Conservation (phyloP, 129 eudicot genomes). For the Artemisia annua region DNA sequence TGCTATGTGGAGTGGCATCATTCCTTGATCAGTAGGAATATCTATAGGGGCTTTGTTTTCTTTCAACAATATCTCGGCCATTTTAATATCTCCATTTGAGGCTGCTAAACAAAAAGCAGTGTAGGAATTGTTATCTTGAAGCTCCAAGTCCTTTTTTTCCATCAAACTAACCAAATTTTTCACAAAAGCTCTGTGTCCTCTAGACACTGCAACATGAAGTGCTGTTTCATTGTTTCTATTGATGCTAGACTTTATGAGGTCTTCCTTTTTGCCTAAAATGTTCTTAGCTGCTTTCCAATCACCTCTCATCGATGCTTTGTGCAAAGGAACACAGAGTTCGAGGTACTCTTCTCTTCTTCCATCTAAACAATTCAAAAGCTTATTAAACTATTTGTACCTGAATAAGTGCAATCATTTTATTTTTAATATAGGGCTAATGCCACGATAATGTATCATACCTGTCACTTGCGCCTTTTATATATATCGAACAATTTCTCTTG, state of each 20-base stretch:
- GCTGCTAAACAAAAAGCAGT: background rate
- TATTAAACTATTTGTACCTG: too few relatives aligned
- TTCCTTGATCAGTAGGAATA: background rate
- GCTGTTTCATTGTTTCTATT: background rate
- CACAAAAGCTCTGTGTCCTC: background rate
- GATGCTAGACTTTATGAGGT: background rate
- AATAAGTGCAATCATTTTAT: too few relatives aligned
- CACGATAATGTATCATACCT: too few relatives aligned
- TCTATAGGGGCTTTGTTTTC: background rate
- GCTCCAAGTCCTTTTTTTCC: background rate
- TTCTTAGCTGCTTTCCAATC: background rate
- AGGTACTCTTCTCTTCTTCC: background rate
- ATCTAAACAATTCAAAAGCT: background rate
- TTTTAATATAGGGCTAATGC: background rate
- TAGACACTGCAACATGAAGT: slow-evolving; percentile 5
- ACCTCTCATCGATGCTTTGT: background rate
- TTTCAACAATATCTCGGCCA: background rate
- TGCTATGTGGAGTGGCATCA: background rate
- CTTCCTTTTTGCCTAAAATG: background rate
- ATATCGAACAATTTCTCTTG: too few relatives aligned
- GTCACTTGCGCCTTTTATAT: too few relatives aligned
- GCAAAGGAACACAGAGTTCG: background rate
- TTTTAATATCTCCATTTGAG: background rate
- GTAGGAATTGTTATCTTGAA: background rate
- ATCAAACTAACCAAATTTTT: background rate